Base-by-base conservation (phyloP, 495 filamentous ascomycete genomes). In the Penicilliopsis zonata region DNA sequence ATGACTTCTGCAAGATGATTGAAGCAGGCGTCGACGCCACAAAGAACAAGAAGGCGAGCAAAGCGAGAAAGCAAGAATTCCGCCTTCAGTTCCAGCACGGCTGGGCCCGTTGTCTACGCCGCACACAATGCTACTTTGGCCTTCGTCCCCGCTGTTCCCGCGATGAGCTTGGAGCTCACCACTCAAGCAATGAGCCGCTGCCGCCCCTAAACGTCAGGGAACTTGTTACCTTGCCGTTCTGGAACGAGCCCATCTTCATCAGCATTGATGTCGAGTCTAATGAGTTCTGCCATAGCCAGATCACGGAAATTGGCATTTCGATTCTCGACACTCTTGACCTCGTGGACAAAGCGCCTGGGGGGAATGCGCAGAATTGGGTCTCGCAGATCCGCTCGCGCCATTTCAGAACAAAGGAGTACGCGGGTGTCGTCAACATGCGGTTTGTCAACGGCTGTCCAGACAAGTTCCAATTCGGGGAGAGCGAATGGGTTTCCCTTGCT, bases 251-350 rank as follows among this genome's bases (percentile, higher is more conserved):
- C 1, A 57, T 92, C 14, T 84, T 98, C 43, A 59, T 94, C 35
- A 74, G 67, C 38, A 57, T 94, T 27, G 88, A 98, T 46, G 49
- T 86, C 18, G 90, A 98, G 50, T 72, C 76, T 5, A 88, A 76
- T 39, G 88, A 96, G 53, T 47, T 50, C 16, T 56, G 73, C 33
- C 61, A 67, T 3, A 54, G 59, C 28, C 44, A 66, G 2, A 59
- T 95, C 37, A 93, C 86, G 3, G 90, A 98, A 49, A 65, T 98
- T 33, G 90, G 90, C 20, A 65, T 98, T 29, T 77, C 84, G 6
- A 74, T 70, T 7, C 71, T 98, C 13, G 90, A 98, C 54, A 85
- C 80, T 3, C 40, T 54, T 7, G 70, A 80, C 36, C 55, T 70
- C 19, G 40, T 42, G 12, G 50, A 46, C 9, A 15, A 74, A 15